Evolutionary conservation across 805 yeast genomes (phyloP), one percentile per base, ranked within the genome.

Genomic region (Metschnikowia similis): DNA sequence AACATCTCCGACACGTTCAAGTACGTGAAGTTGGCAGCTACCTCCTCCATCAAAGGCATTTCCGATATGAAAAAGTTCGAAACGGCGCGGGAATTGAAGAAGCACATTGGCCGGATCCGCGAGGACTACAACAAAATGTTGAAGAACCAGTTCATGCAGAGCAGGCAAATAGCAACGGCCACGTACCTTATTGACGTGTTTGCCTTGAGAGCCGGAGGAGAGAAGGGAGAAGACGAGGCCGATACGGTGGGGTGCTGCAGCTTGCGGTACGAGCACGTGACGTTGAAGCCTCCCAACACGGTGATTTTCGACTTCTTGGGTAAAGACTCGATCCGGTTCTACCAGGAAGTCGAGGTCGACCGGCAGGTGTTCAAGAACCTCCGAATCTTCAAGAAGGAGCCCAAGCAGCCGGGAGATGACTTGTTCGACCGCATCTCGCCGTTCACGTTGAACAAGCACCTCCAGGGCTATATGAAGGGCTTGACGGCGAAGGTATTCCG

Each of bases 171-270:
- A 61, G 97, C 97, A 6, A 89, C 94, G 1, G 97, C 97, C 3
- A 89, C 92, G 43, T 92, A 92, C 67, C 76, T 92, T 43, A 91
- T 92, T 62, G 98, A 92, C 71, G 83, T 85, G 3, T 84, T 92
- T 62, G 98, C 98, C 0, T 77, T 92, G 56, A 87, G 98, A 85
- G 97, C 97, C 1, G 97, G 97, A 65, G 97, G 97, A 60, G 97
- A 92, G 67, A 92, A 92, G 66, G 86, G 92, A 9, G 98, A 92
- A 3, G 98, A 92, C 58, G 97, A 91, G 65, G 98, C 98, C 2
- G 98, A 92, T 65, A 92, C 98, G 1, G 98, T 92, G 41, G 98
- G 98, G 41, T 92, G 98, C 69, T 92, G 98, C 70, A 91, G 97
- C 1, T 77, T 92, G 57, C 75, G 98, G 61, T 91, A 73, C 62